Base-by-base conservation (phyloP, 2,329 filamentous ascomycete species). In the Xylaria sp. region DNA sequence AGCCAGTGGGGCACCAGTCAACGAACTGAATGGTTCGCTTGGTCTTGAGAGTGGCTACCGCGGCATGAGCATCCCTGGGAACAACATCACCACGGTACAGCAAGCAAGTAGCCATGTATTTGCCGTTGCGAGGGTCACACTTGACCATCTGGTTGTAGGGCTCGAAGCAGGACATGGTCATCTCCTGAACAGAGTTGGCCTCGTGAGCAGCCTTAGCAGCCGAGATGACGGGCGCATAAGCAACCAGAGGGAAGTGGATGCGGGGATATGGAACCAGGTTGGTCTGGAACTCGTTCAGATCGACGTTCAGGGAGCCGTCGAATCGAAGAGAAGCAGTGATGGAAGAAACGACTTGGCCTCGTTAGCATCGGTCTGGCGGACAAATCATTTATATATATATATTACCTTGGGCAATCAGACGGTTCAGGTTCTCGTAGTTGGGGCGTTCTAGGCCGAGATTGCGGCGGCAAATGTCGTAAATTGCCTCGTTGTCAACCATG, bases 101-200 rank as follows among this genome's bases (percentile, higher is more conserved):
- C 84, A 99, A 84, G 84, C 94, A 97, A 78, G 94, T 97, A 74
- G 95, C 95, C 95, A 99, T 99, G 90, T 99, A 99, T 89, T 99
- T 99, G 84, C 95, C 95, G 83, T 97, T 94, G 80, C 94, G 94
- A 77, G 95, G 95, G 82, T 99, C 96, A 81, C 95, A 99, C 89
- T 97, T 97, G 82, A 99, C 95, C 95, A 99, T 99, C 91, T 99
- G 95, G 90, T 97, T 97, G 90, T 97, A 93, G 77, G 95, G 94
- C 90, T 99, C 95, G 86, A 99, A 99, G 91, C 95, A 98, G 75
- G 93, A 93, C 90, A 95, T 97, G 83, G 93, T 97, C 87, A 98
- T 97, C 88, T 98, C 96, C 85, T 94, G 92, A 74, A 98, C 95
- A 33, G 93, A 96, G 90, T 97, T 97, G 87, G 94, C 91, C 88